Conservation (phyloP, 75 land plant genomes). For the Sequoiadendron giganteum region DNA sequence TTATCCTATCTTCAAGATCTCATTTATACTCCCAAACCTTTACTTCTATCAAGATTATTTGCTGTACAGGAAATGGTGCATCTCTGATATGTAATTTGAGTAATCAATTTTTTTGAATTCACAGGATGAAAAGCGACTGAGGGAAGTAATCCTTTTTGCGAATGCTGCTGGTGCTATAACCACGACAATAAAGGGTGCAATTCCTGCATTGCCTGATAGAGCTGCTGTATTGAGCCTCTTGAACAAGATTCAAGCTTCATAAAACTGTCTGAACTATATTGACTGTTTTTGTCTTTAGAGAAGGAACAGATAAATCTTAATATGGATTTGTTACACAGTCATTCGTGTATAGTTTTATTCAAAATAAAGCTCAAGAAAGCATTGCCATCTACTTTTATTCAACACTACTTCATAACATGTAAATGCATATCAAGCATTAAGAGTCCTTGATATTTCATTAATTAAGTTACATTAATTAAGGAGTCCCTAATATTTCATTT, state of each 20-base stretch:
- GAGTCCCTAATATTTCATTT: no score
- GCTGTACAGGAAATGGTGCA: not conserved
- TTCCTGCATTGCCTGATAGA: conserved; percentile 39
- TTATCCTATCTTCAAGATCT: no score
- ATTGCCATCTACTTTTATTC: not conserved
- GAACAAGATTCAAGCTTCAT: conserved; percentile 8
- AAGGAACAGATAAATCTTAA: not conserved
- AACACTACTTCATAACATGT: not conserved
- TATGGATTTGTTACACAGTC: not conserved
- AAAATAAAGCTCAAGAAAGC: not conserved
- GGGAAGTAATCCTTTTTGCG: conserved; percentile 29
- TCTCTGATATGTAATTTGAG: not conserved
- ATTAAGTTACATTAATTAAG: no score
- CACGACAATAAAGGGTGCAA: conserved; percentile 43
- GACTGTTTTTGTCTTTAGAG: not conserved
- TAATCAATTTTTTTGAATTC: not conserved
- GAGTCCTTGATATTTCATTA: no score
- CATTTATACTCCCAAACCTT: no score
- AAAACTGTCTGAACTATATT: not conserved
- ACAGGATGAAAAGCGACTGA: conserved; percentile 28
- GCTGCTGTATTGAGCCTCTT: conserved; percentile 19
- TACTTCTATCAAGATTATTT: no score
- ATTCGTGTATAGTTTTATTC: not conserved
- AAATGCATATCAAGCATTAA: not conserved
- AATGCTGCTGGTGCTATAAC: conserved; percentile 46